Conservation (phyloP, 768 basidiomycete genomes). For the Galerina sulciceps region DNA sequence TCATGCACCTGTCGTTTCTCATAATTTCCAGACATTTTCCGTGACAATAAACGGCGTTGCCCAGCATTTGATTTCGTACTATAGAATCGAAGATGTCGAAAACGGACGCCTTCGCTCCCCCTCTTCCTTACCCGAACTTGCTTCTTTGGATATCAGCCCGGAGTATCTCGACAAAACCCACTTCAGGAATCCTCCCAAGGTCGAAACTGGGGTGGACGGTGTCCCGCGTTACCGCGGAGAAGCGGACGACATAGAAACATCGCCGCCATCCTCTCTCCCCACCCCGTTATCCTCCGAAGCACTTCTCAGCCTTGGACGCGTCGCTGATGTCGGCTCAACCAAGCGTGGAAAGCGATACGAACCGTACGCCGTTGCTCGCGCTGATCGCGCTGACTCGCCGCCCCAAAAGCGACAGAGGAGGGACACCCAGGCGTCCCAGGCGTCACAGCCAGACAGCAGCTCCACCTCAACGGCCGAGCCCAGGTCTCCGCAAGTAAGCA, state of each 20-base stretch:
- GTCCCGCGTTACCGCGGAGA: constrained; percentile 82
- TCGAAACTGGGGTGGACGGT: constrained; percentile 86
- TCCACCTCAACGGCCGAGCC: constrained; percentile 17
- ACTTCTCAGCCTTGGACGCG: constrained; percentile 51
- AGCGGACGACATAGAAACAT: constrained; percentile 68
- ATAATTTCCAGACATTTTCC: constrained; percentile 77
- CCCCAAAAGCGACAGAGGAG: constrained; percentile 41
- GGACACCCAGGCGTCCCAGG: constrained; percentile 29
- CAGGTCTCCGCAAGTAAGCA: constrained; percentile 19
- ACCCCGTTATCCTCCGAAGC: constrained; percentile 46
- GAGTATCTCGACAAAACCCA: constrained; percentile 90
- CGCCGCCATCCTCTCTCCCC: constrained; percentile 43
- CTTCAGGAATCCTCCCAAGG: constrained; percentile 89
- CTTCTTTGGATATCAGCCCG: constrained; percentile 82
- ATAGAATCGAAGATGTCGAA: constrained; percentile 89
- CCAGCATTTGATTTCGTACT: constrained; percentile 95
- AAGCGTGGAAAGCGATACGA: constrained; percentile 48
- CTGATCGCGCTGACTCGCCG: constrained; percentile 20
- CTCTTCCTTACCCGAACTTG: constrained; percentile 86
- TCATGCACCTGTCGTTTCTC: neutral
- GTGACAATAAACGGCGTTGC: constrained; percentile 82
- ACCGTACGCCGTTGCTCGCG: too few relatives aligned
- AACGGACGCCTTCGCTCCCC: constrained; percentile 87
- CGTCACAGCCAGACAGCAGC: constrained; percentile 20
- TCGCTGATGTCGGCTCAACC: constrained; percentile 33